These are phyloP conservation scores for Phytophthora lateralis DNA, from an alignment of 352 stramenopile genomes.

Conservation along the genomic window DNA sequence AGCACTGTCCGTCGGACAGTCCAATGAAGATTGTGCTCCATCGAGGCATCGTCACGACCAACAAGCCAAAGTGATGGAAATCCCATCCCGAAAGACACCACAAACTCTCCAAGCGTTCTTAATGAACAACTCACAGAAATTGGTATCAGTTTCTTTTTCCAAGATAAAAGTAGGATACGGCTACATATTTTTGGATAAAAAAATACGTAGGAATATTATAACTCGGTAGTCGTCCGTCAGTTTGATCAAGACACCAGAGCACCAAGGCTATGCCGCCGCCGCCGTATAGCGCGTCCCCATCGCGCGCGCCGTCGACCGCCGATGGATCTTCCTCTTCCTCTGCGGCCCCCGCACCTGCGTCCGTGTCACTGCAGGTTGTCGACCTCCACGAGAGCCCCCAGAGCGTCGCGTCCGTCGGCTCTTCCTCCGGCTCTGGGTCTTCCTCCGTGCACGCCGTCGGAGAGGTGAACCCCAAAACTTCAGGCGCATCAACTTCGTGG, in stretches of 20 bases:
- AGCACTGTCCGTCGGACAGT: background rate
- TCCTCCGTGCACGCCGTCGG: background rate
- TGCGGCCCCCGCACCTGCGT: background rate
- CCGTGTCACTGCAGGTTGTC: slow-evolving; percentile 15
- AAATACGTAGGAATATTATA: too few relatives aligned
- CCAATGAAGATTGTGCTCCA: background rate
- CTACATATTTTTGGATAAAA: too few relatives aligned
- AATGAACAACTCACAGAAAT: too few relatives aligned
- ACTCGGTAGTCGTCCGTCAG: slow-evolving; percentile 11
- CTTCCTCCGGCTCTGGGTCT: background rate
- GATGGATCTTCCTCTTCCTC: slow-evolving; percentile 14
- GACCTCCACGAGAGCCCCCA: slow-evolving; percentile 4
- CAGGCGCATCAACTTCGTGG: slow-evolving; percentile 15
- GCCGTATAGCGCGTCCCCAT: slow-evolving; percentile 4
- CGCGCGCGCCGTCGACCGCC: background rate
- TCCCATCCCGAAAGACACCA: background rate
- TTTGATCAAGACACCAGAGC: background rate
- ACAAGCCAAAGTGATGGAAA: slow-evolving; percentile 1
- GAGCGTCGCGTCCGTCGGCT: slow-evolving; percentile 2
- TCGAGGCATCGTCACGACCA: slow-evolving; percentile 2
- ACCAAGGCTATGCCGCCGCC: slow-evolving; percentile 12
- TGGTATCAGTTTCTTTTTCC: too few relatives aligned
- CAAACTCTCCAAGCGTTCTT: background rate
- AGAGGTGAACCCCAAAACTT: background rate
- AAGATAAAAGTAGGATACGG: too few relatives aligned